Evolutionary conservation across 2,329 filamentous ascomycete genomes (phyloP).

Genomic region (Akanthomyces dipterigenus): DNA sequence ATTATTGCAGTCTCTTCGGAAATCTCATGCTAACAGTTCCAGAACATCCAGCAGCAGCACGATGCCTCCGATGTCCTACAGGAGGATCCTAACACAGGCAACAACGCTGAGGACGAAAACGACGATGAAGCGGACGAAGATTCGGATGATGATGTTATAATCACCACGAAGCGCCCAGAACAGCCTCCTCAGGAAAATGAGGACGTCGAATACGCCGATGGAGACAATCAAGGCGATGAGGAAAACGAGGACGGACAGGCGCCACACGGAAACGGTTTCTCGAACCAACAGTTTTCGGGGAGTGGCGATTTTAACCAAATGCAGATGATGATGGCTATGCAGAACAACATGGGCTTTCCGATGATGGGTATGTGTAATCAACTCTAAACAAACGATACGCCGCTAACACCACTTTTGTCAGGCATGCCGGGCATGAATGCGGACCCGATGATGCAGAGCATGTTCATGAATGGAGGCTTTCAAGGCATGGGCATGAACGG

Average conservation of each 20-base stretch:
- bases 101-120: slow-evolving; percentile 13
- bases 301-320: slow-evolving; percentile 67
- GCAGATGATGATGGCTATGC: slow-evolving; percentile 75
- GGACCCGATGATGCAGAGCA: slow-evolving; percentile 73
- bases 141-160: slow-evolving; percentile 12
- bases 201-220: slow-evolving; percentile 19
- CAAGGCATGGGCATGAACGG: slow-evolving; percentile 70
- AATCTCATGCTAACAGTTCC: background rate
- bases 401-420: slow-evolving; percentile 23
- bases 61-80: slow-evolving; percentile 1
- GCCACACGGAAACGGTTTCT: slow-evolving; percentile 33
- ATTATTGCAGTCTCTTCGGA: background rate
- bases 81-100: background rate
- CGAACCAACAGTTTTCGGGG: slow-evolving; percentile 52
- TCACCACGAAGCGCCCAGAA: slow-evolving; percentile 17
- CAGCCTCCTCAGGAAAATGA: slow-evolving; percentile 17
- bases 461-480: slow-evolving; percentile 74
- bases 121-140: slow-evolving; percentile 16
- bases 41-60: slow-evolving; percentile 10
- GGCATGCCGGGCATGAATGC: slow-evolving; percentile 80
- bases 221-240: slow-evolving; percentile 23
- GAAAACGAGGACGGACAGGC: slow-evolving; percentile 27
- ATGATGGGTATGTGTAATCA: slow-evolving; percentile 73
- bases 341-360: slow-evolving; percentile 61
- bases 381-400: background rate